phyloP scores from a whole-genome alignment of 108 stramenopile genomes.

The Pseudonitzschia multiseries region DNA sequence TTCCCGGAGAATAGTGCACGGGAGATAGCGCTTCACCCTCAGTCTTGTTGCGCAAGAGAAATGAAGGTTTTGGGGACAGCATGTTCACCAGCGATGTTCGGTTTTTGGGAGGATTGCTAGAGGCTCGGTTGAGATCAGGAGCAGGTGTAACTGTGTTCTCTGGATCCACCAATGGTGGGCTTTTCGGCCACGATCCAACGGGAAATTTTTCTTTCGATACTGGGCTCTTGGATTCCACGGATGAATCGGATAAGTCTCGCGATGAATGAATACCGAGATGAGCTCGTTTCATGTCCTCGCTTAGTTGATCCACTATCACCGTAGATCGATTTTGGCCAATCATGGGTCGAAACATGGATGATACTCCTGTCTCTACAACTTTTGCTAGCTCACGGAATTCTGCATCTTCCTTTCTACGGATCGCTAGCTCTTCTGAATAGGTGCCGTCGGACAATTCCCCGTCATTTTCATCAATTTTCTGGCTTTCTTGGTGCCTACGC shows the following conservation, averaged over 20 bases:
- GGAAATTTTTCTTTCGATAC: not conserved
- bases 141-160: not conserved
- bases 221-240: not conserved
- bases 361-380: slow-evolving; percentile 53
- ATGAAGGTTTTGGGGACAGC: slow-evolving; percentile 21
- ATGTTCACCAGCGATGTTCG: slow-evolving; percentile 21
- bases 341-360: slow-evolving; percentile 36
- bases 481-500: slow-evolving; percentile 24
- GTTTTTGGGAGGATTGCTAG: slow-evolving; percentile 9
- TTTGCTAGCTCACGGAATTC: slow-evolving; percentile 52
- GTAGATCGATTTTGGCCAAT: slow-evolving; percentile 47
- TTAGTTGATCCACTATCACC: slow-evolving; percentile 58
- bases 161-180: not conserved
- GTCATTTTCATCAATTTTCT: slow-evolving; percentile 38
- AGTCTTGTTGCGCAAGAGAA: slow-evolving; percentile 22
- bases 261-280: slow-evolving; percentile 20
- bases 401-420: slow-evolving; percentile 56
- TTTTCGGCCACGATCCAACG: not conserved
- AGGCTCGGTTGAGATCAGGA: not conserved
- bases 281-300: slow-evolving; percentile 49
- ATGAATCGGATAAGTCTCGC: not conserved
- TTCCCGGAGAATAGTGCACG: not conserved
- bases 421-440: slow-evolving; percentile 51
- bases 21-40: slow-evolving; percentile 14
- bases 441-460: slow-evolving; percentile 54